Evolutionary conservation across 1,284 basidiomycete genomes (phyloP), one percentile per base, ranked within the genome.

Genomic region (Boletus albobrunnescens): DNA sequence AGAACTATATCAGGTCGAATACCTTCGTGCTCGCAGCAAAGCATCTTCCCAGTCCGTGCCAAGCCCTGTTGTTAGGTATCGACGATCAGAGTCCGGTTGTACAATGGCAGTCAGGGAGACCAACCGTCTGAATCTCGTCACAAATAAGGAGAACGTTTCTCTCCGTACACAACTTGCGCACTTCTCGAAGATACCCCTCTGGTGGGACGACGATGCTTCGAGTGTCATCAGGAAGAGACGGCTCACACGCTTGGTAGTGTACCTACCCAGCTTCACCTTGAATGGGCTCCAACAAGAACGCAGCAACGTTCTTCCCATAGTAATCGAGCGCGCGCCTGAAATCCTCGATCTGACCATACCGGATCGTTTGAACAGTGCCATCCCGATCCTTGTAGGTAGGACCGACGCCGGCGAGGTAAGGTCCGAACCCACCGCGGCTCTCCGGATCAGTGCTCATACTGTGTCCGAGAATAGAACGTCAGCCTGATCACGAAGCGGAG

Each of bases 361-460:
- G 78, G 60, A 97, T 94, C 6, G 70, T 75, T 53, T 71, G 73
- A 6, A 70, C 55, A 20, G 72, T 67, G 3, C 72, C 77, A 14
- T 71, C 69, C 26, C 71, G 70, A 52, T 84, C 80, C 23, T 71
- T 62, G 60, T 76, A 87, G 1, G 75, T 76, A 8, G 96, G 92
- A 2, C 94, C 95, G 31, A 98, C 88, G 41, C 82, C 81, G 36
- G 84, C 75, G 22, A 97, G 76, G 72, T 89, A 97, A 10, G 95
- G 95, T 2, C 95, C 95, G 58, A 97, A 99, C 32, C 87, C 91
- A 41, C 67, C 75, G 43, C 92, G 82, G 59, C 83, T 85, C 55
- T 96, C 93, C 9, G 92, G 90, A 71, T 99, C 96, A 3, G 95
- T 98, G 63, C 88, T 92, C 93, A 98, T 94, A 61, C 87, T 89